Evolutionary conservation across 805 yeast species (phyloP).

Genomic region (Teunomyces barrocoloradensis): DNA sequence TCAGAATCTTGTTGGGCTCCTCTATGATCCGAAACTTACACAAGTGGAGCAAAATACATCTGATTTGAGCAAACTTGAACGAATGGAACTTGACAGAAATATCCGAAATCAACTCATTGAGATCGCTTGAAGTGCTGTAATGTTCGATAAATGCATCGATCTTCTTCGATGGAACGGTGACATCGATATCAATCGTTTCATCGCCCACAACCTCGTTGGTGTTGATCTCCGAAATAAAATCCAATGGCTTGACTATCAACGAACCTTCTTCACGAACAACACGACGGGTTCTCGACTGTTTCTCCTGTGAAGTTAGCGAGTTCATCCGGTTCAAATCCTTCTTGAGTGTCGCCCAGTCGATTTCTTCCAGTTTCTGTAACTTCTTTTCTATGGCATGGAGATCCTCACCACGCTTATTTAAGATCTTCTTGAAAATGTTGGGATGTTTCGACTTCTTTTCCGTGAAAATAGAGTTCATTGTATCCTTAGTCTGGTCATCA

Average conservation of each 20-base stretch:
- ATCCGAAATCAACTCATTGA: constrained; percentile 42
- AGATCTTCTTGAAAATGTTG: constrained; percentile 44
- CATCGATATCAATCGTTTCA: constrained; percentile 10
- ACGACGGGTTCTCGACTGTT: constrained; percentile 65
- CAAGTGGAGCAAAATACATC: constrained; percentile 68
- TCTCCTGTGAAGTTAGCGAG: constrained; percentile 46
- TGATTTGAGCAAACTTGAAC: constrained; percentile 51
- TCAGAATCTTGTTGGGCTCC: constrained; percentile 35
- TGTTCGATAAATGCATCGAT: constrained; percentile 32
- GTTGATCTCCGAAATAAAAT: constrained; percentile 40
- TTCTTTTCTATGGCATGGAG: constrained; percentile 32
- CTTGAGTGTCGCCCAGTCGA: constrained; percentile 40
- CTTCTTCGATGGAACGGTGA: constrained; percentile 14
- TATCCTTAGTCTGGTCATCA: constrained; percentile 20
- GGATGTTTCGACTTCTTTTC: constrained; percentile 41
- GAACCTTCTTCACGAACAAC: constrained; percentile 39
- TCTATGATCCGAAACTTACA: constrained; percentile 52
- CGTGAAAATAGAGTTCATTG: constrained; percentile 43
- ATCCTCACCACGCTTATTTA: constrained; percentile 31
- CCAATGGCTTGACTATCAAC: constrained; percentile 42
- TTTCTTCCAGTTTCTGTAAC: constrained; percentile 28
- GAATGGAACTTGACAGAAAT: constrained; percentile 37
- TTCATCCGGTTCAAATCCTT: constrained; percentile 39
- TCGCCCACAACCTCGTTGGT: constrained; percentile 31
- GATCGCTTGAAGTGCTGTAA: constrained; percentile 28